A percentile compares a stretch with the other conserved stretches of the same genome.
Conservation (phyloP, 805 yeast genomes). For the Myxozyma melibiosi region DNA sequence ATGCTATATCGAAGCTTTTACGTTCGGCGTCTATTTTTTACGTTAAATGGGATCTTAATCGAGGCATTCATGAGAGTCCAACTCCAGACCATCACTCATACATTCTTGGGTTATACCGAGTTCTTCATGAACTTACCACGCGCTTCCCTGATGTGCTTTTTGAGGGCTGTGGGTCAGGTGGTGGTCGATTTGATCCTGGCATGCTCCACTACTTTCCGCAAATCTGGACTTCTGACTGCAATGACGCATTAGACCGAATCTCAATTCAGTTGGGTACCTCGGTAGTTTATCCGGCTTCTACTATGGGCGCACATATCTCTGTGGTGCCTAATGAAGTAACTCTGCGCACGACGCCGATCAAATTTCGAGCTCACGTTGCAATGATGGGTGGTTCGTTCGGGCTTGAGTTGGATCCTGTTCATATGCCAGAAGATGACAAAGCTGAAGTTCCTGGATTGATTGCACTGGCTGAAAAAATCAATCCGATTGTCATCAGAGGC, state of each 20-base stretch:
- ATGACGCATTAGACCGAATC: not conserved
- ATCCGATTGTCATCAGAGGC: not conserved
- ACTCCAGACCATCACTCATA: conserved; percentile 1
- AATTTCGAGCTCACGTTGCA: conserved; percentile 2
- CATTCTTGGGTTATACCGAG: not conserved
- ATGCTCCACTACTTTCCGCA: conserved; percentile 2
- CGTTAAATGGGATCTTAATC: conserved; percentile 5
- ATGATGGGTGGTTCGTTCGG: conserved; percentile 13
- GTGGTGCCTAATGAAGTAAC: conserved; percentile 2
- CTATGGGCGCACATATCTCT: conserved; percentile 5
- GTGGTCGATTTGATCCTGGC: conserved; percentile 9
- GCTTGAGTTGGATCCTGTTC: not conserved
- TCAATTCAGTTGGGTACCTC: conserved; percentile 6
- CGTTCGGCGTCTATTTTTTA: not conserved
- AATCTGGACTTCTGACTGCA: conserved; percentile 4
- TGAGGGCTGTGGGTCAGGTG: conserved; percentile 10
- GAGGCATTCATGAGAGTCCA: conserved; percentile 5
- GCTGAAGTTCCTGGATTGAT: not conserved
- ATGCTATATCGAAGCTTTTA: not conserved
- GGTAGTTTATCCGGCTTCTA: not conserved
- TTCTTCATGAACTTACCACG: not conserved
- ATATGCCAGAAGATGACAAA: not conserved
- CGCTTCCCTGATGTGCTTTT: conserved; percentile 5
- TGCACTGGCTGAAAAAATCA: not conserved
- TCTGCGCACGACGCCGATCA: not conserved